A percentile compares a stretch with the other conserved stretches of the same genome.
These are phyloP conservation scores for Carallia pectinifolia DNA, from an alignment of 345 rosid genomes.

Conservation along the genomic window DNA sequence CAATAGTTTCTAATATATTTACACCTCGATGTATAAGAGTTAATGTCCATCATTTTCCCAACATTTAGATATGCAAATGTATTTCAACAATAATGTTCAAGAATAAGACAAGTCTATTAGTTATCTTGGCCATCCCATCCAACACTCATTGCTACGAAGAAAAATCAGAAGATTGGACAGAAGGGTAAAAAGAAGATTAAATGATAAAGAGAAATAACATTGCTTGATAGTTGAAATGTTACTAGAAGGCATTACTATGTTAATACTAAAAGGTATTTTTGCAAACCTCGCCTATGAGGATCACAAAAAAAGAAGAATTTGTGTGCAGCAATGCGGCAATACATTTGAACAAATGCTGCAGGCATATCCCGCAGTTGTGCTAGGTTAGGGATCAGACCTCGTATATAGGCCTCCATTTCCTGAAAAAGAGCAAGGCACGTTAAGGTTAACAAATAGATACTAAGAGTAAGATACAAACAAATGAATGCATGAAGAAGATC, in stretches of 20 bases:
- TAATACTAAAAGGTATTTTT: conserved; percentile 6
- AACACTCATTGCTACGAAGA: neutral
- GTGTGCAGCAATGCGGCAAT: conserved; percentile 94
- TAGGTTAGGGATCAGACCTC: conserved; percentile 92
- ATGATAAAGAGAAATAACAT: neutral
- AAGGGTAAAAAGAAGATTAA: neutral
- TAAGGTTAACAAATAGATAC: conserved; percentile 3
- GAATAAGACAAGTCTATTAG: too few relatives aligned
- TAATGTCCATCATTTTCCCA: too few relatives aligned
- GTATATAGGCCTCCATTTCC: conserved; percentile 97
- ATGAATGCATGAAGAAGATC: neutral
- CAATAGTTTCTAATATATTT: too few relatives aligned
- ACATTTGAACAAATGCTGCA: conserved; percentile 71
- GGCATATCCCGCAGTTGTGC: conserved; percentile 98
- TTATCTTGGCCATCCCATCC: too few relatives aligned
- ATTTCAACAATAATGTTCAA: too few relatives aligned
- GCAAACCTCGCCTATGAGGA: conserved; percentile 92
- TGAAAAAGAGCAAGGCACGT: conserved; percentile 34
- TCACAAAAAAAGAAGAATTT: conserved; percentile 99
- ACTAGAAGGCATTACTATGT: neutral
- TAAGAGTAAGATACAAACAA: conserved; percentile 4
- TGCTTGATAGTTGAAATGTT: neutral
- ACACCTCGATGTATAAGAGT: too few relatives aligned
- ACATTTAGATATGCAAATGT: too few relatives aligned
- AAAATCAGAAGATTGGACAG: neutral